Evolutionary conservation across 2,329 filamentous ascomycete species (phyloP).

Genomic region (Verticillium klebahnii): DNA sequence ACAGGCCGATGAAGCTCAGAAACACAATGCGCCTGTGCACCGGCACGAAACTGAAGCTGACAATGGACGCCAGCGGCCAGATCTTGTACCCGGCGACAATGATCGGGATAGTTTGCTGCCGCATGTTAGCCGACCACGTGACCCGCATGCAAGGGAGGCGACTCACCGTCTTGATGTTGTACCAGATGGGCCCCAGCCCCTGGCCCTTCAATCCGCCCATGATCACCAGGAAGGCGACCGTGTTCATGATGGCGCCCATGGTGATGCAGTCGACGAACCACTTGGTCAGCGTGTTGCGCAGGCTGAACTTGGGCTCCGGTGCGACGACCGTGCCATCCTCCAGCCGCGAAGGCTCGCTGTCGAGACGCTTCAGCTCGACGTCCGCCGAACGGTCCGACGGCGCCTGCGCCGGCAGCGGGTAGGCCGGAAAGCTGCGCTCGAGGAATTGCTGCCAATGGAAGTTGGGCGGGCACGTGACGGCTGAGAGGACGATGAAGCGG

Average conservation of each 20-base stretch:
- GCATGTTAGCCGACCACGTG: conserved; percentile 3
- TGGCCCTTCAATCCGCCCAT: conserved; percentile 43
- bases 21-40: conserved; percentile 46
- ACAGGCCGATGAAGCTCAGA: conserved; percentile 40
- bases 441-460: conserved; percentile 55
- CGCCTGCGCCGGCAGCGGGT: conserved; percentile 19
- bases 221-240: conserved; percentile 38
- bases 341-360: conserved; percentile 1
- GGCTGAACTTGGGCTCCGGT: conserved; percentile 28
- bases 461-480: conserved; percentile 52
- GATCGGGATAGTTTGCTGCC: conserved; percentile 39
- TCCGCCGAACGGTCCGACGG: conserved; percentile 19
- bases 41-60: conserved; percentile 44
- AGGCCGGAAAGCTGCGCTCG: conserved; percentile 47
- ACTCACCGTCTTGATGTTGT: conserved; percentile 31
- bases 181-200: conserved; percentile 25
- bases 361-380: conserved; percentile 22
- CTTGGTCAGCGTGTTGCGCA: conserved; percentile 38
- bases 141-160: neutral
- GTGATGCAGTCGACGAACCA: conserved; percentile 49
- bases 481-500: conserved; percentile 48
- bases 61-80: conserved; percentile 46
- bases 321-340: conserved; percentile 13
- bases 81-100: conserved; percentile 47
- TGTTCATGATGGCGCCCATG: conserved; percentile 40